Evolutionary conservation across 495 filamentous ascomycete genomes (phyloP), one percentile per base, ranked within the genome.

Genomic region (Friedmanniomyces simplex): DNA sequence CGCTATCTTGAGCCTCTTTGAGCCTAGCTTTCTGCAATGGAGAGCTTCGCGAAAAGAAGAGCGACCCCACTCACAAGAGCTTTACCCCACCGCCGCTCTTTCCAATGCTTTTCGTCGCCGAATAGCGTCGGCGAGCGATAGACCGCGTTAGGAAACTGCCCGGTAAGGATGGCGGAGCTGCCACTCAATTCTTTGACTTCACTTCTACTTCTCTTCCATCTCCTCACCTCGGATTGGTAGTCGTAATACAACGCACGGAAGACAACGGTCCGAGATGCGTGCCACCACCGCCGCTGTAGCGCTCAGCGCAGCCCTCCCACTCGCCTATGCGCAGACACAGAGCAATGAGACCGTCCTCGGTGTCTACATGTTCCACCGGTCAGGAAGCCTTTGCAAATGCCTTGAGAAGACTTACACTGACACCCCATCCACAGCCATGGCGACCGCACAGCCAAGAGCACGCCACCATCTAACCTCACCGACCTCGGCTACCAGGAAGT

Each of bases 401-500:
- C 1, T 24, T 21, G 20, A 10, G 25, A 8, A 20, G 3, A 24
- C 51, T 41, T 12, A 41, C 26, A 22, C 7, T 30, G 37, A 25
- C 12, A 1, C 21, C 24, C 25, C 20, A 7, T 4, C 14, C 20
- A 41, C 53, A 46, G 82, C 20, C 82, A 85, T 72, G 82, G 82
- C 32, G 82, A 85, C 63, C 77, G 82, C 21, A 82, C 80, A 0
- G 59, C 81, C 0, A 84, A 84, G 62, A 65, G 73, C 1, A 68
- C 73, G 16, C 73, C 78, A 14, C 77, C 74, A 25, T 72, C 79
- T 28, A 68, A 74, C 57, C 68, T 86, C 59, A 85, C 82, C 22
- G 71, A 77, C 46, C 71, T 85, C 46, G 82, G 82, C 18, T 84
- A 82, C 65, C 64, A 61, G 12, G 76, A 91, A 68, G 72, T 87